phyloP scores from a whole-genome alignment of 495 filamentous ascomycete genomes.

The Penicillium maclennaniae region DNA sequence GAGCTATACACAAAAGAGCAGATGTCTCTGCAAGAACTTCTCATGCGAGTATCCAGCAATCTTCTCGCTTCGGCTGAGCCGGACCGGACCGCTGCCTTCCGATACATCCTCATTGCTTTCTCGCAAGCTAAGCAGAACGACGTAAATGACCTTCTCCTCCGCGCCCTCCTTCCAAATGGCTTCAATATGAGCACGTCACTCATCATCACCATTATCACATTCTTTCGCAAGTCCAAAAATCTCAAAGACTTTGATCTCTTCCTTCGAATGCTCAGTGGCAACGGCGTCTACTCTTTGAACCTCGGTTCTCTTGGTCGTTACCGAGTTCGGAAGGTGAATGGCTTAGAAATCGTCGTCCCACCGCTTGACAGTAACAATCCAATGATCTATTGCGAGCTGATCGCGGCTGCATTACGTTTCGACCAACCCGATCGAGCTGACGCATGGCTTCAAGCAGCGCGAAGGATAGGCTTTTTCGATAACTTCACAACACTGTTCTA shows the following conservation, averaged over 20 bases:
- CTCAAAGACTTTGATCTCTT: conserved; percentile 43
- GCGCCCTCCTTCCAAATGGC: conserved; percentile 37
- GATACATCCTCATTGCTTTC: conserved; percentile 37
- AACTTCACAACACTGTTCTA: conserved; percentile 34
- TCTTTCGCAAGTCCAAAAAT: conserved; percentile 42
- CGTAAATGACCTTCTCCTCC: conserved; percentile 35
- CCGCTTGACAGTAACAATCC: conserved; percentile 33
- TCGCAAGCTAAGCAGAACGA: conserved; percentile 40
- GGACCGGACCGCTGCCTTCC: conserved; percentile 33
- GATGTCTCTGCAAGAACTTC: conserved; percentile 36
- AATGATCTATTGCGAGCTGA: conserved; percentile 35
- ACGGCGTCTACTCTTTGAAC: conserved; percentile 31
- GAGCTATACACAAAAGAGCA: conserved; percentile 24
- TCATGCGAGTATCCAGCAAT: conserved; percentile 36
- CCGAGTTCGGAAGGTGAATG: conserved; percentile 29
- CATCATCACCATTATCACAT: conserved; percentile 34
- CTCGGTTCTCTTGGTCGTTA: conserved; percentile 24
- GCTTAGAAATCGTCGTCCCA: conserved; percentile 35
- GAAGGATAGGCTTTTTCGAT: conserved; percentile 39
- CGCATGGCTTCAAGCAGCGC: conserved; percentile 38
- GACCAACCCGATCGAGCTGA: conserved; percentile 44
- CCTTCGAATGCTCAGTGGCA: conserved; percentile 37
- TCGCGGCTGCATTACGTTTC: conserved; percentile 37
- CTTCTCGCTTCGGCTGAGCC: conserved; percentile 33
- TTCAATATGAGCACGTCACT: conserved; percentile 36